Evolutionary conservation across 225 moss, liverwort and hornwort species (phyloP).

Genomic region (Lunularia cruciata): DNA sequence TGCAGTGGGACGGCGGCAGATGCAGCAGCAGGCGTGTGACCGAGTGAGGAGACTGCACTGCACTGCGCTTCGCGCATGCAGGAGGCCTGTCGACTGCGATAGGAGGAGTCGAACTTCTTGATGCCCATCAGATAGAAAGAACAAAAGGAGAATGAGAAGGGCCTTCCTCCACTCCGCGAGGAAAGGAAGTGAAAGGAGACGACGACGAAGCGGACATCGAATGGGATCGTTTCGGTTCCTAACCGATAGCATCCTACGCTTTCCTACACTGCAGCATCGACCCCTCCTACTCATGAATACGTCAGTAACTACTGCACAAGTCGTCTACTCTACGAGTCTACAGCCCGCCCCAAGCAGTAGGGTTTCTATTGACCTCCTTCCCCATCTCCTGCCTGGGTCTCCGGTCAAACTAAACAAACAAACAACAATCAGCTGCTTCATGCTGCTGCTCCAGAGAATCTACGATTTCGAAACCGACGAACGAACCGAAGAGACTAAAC

Average conservation of each 20-base stretch:
- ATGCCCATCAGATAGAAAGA: too few relatives aligned
- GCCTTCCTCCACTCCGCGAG: neutral
- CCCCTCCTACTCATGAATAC: neutral
- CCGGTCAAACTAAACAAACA: neutral
- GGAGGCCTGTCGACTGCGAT: too few relatives aligned
- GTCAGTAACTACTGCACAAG: neutral
- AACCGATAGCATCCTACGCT: neutral
- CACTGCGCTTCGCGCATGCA: neutral
- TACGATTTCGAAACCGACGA: slow-evolving; percentile 3
- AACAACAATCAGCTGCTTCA: neutral
- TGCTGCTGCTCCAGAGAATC: neutral
- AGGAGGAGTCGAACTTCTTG: too few relatives aligned
- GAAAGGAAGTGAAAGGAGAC: neutral
- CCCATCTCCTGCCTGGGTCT: neutral
- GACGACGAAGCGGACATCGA: slow-evolving; percentile 2
- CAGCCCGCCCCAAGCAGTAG: too few relatives aligned
- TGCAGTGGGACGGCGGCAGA: too few relatives aligned
- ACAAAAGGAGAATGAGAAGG: neutral
- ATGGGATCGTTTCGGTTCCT: slow-evolving; percentile 6
- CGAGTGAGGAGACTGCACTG: too few relatives aligned
- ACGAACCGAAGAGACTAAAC: neutral
- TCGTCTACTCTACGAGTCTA: too few relatives aligned
- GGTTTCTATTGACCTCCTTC: neutral
- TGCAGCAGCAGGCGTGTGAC: too few relatives aligned
- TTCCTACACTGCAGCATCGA: neutral